A percentile compares a stretch with the other conserved stretches of the same genome.
These are phyloP conservation scores for Cercospora zeina DNA, from an alignment of 2,329 filamentous ascomycete species.

Conservation along the genomic window DNA sequence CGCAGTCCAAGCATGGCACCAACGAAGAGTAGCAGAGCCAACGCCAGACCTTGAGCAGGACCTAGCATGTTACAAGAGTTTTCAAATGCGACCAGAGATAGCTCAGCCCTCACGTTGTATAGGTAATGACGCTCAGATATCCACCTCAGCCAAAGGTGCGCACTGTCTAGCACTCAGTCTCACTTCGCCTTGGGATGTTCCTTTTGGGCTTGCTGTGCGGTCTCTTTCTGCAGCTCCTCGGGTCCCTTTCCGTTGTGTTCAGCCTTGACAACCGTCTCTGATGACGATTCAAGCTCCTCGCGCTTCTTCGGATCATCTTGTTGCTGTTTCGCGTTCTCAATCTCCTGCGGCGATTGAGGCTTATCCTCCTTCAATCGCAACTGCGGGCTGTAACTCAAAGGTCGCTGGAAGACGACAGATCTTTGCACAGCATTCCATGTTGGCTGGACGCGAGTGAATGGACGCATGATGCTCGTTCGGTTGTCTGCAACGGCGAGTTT, in stretches of 20 bases:
- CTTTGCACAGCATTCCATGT: not conserved
- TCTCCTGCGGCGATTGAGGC: conserved; percentile 41
- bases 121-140: not conserved
- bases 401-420: conserved; percentile 13
- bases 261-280: conserved; percentile 47
- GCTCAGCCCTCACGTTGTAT: not conserved
- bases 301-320: conserved; percentile 46
- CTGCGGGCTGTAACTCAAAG: conserved; percentile 39
- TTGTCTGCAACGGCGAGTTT: not conserved
- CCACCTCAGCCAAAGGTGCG: conserved; percentile 1
- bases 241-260: conserved; percentile 48
- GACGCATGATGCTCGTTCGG: not conserved
- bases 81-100: not conserved
- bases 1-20: not conserved
- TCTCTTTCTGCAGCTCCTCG: conserved; percentile 49
- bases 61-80: not conserved
- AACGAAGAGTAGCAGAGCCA: not conserved
- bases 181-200: conserved; percentile 32
- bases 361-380: conserved; percentile 46
- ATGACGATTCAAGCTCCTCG: conserved; percentile 46
- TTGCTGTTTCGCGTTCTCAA: conserved; percentile 49
- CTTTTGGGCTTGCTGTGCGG: conserved; percentile 45
- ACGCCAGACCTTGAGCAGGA: not conserved
- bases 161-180: conserved; percentile 25
- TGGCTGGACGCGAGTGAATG: conserved; percentile 2